A percentile compares a stretch with the other conserved stretches of the same genome.
These are phyloP conservation scores for Solanum raphanifolium DNA, from an alignment of 257 asterid species.

Conservation along the genomic window DNA sequence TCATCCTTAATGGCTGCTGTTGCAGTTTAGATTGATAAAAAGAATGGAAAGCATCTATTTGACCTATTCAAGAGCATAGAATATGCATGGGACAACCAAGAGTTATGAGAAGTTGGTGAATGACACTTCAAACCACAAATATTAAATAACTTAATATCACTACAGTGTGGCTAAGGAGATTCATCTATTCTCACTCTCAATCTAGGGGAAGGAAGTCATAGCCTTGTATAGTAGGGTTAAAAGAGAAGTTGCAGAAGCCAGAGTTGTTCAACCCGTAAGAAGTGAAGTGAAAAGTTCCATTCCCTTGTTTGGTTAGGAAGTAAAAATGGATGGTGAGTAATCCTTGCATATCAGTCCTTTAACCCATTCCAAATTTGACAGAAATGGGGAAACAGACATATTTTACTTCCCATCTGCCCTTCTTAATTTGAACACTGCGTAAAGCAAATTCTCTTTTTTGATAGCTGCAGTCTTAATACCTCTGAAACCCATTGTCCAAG, in stretches of 20 bases:
- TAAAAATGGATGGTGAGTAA: background rate
- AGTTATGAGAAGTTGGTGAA: background rate
- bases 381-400: background rate
- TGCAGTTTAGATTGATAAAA: background rate
- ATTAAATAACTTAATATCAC: background rate
- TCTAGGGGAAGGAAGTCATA: background rate
- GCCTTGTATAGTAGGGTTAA: background rate
- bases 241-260: background rate
- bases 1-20: background rate
- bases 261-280: background rate
- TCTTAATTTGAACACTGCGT: background rate
- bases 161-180: background rate
- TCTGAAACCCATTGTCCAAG: constrained; percentile 99
- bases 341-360: background rate
- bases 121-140: background rate
- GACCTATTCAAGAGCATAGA: background rate
- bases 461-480: constrained; percentile 31
- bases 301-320: background rate
- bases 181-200: background rate
- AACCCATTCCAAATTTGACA: background rate
- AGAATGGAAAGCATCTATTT: background rate
- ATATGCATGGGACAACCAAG: background rate
- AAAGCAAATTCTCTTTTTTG: background rate
- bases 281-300: background rate
- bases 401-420: background rate